phyloP scores from a whole-genome alignment of 768 basidiomycete genomes.

The Tulasnella sp. region DNA sequence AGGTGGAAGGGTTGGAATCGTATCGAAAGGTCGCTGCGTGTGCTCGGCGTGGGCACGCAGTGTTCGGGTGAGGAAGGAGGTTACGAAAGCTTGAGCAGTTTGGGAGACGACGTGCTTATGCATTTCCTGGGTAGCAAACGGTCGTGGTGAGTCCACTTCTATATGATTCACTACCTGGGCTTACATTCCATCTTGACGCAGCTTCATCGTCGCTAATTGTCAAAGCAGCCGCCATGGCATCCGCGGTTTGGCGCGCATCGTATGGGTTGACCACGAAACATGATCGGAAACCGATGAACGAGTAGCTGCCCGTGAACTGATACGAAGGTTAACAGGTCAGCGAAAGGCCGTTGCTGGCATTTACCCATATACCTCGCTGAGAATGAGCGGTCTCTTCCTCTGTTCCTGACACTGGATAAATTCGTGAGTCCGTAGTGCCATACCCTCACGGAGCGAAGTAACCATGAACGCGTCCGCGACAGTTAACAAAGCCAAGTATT shows the following conservation, averaged over 20 bases:
- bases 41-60: slow-evolving; percentile 75
- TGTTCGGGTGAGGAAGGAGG: slow-evolving; percentile 76
- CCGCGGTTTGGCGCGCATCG: slow-evolving; percentile 78
- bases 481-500: slow-evolving; percentile 79
- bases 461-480: slow-evolving; percentile 80
- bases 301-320: slow-evolving; percentile 84
- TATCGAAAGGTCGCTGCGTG: slow-evolving; percentile 45
- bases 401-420: slow-evolving; percentile 79
- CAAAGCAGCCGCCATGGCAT: slow-evolving; percentile 76
- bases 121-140: slow-evolving; percentile 55
- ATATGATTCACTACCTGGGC: slow-evolving; percentile 33
- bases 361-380: slow-evolving; percentile 65
- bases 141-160: background rate
- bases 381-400: slow-evolving; percentile 66
- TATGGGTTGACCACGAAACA: slow-evolving; percentile 88
- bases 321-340: background rate
- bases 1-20: slow-evolving; percentile 16
- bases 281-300: slow-evolving; percentile 81
- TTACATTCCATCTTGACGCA: slow-evolving; percentile 70
- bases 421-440: slow-evolving; percentile 64
- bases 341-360: background rate
- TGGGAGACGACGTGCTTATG: slow-evolving; percentile 85
- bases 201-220: slow-evolving; percentile 80
- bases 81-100: slow-evolving; percentile 83
- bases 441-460: slow-evolving; percentile 85